Conservation (phyloP, 2,329 filamentous ascomycete genomes). For the Waltergamsia citrina region DNA sequence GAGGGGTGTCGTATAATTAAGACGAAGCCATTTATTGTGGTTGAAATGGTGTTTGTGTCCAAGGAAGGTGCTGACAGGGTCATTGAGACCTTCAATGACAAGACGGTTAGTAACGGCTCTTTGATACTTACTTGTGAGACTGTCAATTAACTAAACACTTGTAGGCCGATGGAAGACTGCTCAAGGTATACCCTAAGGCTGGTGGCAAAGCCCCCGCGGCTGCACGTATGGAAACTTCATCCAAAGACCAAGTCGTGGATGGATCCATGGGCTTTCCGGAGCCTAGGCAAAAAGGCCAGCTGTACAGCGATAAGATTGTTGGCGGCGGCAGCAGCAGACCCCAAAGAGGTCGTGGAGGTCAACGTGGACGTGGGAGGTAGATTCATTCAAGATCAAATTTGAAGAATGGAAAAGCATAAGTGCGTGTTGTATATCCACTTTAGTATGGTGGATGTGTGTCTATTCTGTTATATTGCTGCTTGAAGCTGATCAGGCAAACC, state of each 20-base stretch:
- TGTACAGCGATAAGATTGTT: slow-evolving; percentile 45
- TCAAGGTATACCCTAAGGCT: slow-evolving; percentile 64
- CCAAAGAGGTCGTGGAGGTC: slow-evolving; percentile 12
- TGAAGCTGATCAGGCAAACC: no score
- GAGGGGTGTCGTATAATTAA: slow-evolving; percentile 59
- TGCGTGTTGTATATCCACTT: neutral
- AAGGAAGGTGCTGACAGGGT: slow-evolving; percentile 66
- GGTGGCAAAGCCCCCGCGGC: slow-evolving; percentile 27
- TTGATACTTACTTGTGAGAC: neutral
- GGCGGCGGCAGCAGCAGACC: slow-evolving; percentile 5
- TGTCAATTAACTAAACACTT: neutral
- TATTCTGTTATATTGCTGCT: no score
- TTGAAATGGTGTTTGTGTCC: slow-evolving; percentile 66
- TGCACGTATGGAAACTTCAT: slow-evolving; percentile 13
- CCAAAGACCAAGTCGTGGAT: slow-evolving; percentile 33
- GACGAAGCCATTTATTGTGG: slow-evolving; percentile 61
- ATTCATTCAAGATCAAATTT: neutral
- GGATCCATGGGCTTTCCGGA: slow-evolving; percentile 46
- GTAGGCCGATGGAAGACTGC: slow-evolving; percentile 63
- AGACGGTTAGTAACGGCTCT: slow-evolving; percentile 49
- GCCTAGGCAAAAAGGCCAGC: slow-evolving; percentile 32
- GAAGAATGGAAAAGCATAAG: neutral
- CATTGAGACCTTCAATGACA: slow-evolving; percentile 67
- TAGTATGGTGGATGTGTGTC: no score
- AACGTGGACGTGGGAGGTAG: slow-evolving; percentile 4